phyloP scores from a whole-genome alignment of 176 grass and related monocot genomes.

The Thalia dealbata region DNA sequence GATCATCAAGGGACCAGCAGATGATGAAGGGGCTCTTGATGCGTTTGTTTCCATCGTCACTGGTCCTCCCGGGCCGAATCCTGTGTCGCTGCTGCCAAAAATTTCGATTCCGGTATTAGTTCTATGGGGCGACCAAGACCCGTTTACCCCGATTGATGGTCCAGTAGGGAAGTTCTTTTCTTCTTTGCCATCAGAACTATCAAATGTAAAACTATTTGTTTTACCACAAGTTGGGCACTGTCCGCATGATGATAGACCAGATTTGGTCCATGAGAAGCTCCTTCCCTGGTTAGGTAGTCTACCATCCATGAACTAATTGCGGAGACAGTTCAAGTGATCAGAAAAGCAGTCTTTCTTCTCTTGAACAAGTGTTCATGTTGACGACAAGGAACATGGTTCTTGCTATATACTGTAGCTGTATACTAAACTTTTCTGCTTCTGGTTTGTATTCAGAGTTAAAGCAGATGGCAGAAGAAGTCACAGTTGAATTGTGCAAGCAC shows the following conservation, averaged over 20 bases:
- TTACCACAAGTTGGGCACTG: slow-evolving; percentile 74
- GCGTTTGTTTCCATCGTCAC: slow-evolving; percentile 93
- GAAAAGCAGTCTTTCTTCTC: not conserved
- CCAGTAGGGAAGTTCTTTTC: slow-evolving; percentile 85
- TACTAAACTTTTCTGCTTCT: not conserved
- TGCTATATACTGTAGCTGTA: not conserved
- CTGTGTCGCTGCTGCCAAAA: slow-evolving; percentile 50
- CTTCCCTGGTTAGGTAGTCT: slow-evolving; percentile 64
- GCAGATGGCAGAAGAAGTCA: too few relatives aligned
- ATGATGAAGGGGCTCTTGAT: slow-evolving; percentile 60
- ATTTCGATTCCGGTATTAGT: slow-evolving; percentile 63
- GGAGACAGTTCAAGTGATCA: not conserved
- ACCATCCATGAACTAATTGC: slow-evolving; percentile 19
- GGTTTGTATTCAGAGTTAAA: not conserved
- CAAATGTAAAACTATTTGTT: slow-evolving; percentile 55
- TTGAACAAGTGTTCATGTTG: not conserved
- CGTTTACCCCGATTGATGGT: slow-evolving; percentile 83
- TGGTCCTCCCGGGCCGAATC: slow-evolving; percentile 63
- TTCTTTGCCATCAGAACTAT: slow-evolving; percentile 35
- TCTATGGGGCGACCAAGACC: slow-evolving; percentile 70
- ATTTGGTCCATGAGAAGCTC: slow-evolving; percentile 63
- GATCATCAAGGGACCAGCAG: slow-evolving; percentile 64
- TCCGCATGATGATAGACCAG: slow-evolving; percentile 81
- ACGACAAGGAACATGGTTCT: not conserved
- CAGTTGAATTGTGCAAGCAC: not conserved